These are phyloP conservation scores for Colletotrichum spaethianum DNA, from an alignment of 2,329 filamentous ascomycete species.

Conservation along the genomic window DNA sequence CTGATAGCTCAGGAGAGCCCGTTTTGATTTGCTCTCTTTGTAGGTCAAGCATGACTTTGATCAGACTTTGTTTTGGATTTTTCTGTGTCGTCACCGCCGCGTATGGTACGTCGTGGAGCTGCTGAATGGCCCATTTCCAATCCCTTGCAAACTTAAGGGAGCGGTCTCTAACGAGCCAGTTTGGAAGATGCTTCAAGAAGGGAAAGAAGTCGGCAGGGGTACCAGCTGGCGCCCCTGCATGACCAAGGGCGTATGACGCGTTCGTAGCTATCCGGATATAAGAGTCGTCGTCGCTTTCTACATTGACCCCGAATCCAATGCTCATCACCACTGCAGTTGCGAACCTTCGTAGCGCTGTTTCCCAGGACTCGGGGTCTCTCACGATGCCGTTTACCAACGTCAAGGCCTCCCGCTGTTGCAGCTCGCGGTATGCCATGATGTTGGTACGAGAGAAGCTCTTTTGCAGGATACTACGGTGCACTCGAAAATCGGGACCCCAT, in stretches of 20 bases:
- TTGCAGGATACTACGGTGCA: conserved; percentile 61
- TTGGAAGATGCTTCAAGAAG: conserved; percentile 56
- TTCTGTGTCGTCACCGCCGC: conserved; percentile 39
- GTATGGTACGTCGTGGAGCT: conserved; percentile 61
- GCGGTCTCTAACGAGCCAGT: conserved; percentile 50
- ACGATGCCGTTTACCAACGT: conserved; percentile 50
- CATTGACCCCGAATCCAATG: conserved; percentile 60
- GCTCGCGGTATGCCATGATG: conserved; percentile 49
- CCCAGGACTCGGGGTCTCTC: conserved; percentile 52
- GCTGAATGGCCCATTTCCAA: conserved; percentile 52
- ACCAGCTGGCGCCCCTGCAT: conserved; percentile 49
- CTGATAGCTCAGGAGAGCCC: conserved; percentile 52
- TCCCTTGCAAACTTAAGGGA: conserved; percentile 49
- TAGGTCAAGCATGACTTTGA: conserved; percentile 47
- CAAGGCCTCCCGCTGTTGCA: conserved; percentile 43
- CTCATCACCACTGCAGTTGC: conserved; percentile 58
- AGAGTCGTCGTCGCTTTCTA: conserved; percentile 55
- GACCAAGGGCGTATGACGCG: conserved; percentile 51
- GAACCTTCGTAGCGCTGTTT: conserved; percentile 54
- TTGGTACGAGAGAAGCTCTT: conserved; percentile 56
- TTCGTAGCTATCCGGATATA: conserved; percentile 45
- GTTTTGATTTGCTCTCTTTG: conserved; percentile 44
- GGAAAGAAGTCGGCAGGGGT: conserved; percentile 65
- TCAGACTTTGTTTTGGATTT: conserved; percentile 32
- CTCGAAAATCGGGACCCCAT: conserved; percentile 57